Evolutionary conservation across 192 early-diverging fungal species (phyloP), one percentile per base, ranked within the genome.

Genomic region (Coemansia guatemalensis): DNA sequence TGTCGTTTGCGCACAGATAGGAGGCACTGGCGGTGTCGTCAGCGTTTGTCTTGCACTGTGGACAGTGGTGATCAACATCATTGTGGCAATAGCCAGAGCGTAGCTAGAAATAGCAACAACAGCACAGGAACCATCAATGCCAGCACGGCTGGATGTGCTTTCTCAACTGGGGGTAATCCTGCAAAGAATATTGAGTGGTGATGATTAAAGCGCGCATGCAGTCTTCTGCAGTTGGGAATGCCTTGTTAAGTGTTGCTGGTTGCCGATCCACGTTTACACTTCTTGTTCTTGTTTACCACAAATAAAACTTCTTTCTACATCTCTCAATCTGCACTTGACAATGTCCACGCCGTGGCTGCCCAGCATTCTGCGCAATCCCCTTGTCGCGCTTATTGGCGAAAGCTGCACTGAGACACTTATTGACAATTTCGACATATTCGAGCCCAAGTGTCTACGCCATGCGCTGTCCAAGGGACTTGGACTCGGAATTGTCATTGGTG

Each of bases 401-500:
- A 75, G 82, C 58, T 99, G 96, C 80, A 89, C 90, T 27, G 77
- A 75, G 21, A 85, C 87, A 23, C 82, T 91, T 9, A 71, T 96
- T 59, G 85, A 93, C 68, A 71, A 87, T 25, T 67, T 99, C 29
- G 82, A 95, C 78, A 32, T 88, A 3, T 61, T 85, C 35, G 85
- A 93, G 64, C 69, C 86, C 1, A 75, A 50, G 4, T 99, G 97
- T 78, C 67, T 93, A 60, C 92, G 91, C 67, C 87, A 90, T 53
- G 73, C 88, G 23, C 66, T 97, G 56, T 94, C 93, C 25, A 98
- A 98, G 70, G 92, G 88, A 0, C 89, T 99, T 14, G 92, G 95
- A 0, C 60, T 99, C 22, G 94, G 93, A n/a, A 95, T 99, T 56
- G 92, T 98, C n/a, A 64, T 88, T 5, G 94, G 92, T 44, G 91